These are phyloP conservation scores for Pythium insidiosum DNA, from an alignment of 352 stramenopile genomes.

Conservation along the genomic window DNA sequence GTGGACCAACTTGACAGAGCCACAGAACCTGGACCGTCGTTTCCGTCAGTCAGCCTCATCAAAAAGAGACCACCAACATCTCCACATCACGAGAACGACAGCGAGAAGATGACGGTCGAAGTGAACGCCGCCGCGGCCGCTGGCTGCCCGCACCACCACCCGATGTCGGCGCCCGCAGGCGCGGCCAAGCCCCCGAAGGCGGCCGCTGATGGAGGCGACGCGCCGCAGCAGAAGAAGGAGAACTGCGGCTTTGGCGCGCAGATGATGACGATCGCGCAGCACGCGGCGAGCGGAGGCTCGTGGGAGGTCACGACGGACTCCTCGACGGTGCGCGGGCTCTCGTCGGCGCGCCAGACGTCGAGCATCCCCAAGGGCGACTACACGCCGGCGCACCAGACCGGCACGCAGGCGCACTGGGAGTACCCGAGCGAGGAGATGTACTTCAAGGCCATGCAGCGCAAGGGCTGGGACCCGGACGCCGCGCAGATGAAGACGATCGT, in stretches of 20 bases:
- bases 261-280: conserved; percentile 43
- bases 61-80: too few relatives aligned
- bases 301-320: conserved; percentile 20
- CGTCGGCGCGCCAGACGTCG: conserved; percentile 82
- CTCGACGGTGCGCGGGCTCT: conserved; percentile 23
- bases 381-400: conserved; percentile 54
- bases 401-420: conserved; percentile 81
- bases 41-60: too few relatives aligned
- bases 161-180: conserved; percentile 36
- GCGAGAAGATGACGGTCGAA: conserved; percentile 46
- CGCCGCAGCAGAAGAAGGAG: conserved; percentile 6
- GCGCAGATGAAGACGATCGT: conserved; percentile 94
- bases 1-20: too few relatives aligned
- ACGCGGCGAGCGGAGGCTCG: conserved; percentile 21
- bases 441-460: conserved; percentile 96
- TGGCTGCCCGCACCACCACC: too few relatives aligned
- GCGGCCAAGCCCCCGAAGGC: conserved; percentile 3
- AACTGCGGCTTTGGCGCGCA: conserved; percentile 34
- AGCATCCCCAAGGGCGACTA: conserved; percentile 94
- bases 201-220: conserved; percentile 2
- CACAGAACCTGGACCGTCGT: too few relatives aligned
- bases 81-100: too few relatives aligned
- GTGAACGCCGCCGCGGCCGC: conserved; percentile 54
- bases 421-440: conserved; percentile 98
- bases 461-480: conserved; percentile 89